A percentile compares a stretch with the other conserved stretches of the same genome.
Conservation (phyloP, 345 rosid genomes). For the Capsella bursapastoris region DNA sequence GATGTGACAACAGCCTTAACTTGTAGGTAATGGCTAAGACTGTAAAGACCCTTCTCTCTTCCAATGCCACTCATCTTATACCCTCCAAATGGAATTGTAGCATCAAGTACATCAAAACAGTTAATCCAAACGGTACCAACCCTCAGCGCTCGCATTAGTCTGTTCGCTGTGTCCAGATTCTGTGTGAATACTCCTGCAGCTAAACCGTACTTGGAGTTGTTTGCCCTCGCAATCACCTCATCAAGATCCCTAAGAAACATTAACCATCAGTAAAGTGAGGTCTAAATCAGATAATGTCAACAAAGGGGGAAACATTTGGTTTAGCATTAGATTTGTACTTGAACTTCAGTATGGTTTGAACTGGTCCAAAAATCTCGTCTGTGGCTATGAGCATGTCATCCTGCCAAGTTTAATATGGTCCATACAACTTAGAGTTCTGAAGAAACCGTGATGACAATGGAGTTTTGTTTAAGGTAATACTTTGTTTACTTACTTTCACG, state of each 20-base stretch:
- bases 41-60: conserved; percentile 85
- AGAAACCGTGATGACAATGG: not conserved
- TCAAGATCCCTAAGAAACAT: conserved; percentile 62
- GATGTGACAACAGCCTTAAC: conserved; percentile 90
- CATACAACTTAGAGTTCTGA: not conserved
- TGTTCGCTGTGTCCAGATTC: conserved; percentile 75
- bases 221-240: conserved; percentile 76
- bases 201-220: conserved; percentile 62
- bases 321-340: conserved; percentile 50
- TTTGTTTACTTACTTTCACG: conserved; percentile 59
- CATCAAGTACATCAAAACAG: conserved; percentile 80
- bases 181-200: conserved; percentile 91
- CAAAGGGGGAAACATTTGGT: conserved; percentile 22
- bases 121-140: conserved; percentile 86
- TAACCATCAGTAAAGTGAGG: conserved; percentile 7
- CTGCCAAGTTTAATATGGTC: conserved; percentile 41
- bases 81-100: conserved; percentile 90
- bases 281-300: not conserved
- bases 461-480: not conserved
- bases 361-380: conserved; percentile 97
- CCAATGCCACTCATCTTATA: conserved; percentile 94
- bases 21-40: conserved; percentile 84
- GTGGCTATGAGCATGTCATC: conserved; percentile 90
- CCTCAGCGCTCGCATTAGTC: conserved; percentile 66
- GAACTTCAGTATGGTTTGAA: conserved; percentile 87